Evolutionary conservation across 73 alveolate species (phyloP).

Genomic region (Paramecium octaurelia): DNA sequence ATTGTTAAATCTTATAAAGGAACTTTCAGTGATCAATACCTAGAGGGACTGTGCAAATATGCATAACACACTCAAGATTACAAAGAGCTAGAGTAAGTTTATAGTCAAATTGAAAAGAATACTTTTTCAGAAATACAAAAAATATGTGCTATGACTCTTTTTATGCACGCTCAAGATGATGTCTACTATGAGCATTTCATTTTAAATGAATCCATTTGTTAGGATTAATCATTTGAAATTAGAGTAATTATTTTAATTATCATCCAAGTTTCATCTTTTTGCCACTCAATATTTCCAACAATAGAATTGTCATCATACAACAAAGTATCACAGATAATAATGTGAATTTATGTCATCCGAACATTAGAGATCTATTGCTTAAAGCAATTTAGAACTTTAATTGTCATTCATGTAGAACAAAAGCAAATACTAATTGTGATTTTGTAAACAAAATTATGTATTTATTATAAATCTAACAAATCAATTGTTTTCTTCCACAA

Average conservation of each 20-base stretch:
- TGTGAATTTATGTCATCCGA: not conserved
- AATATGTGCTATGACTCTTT: not conserved
- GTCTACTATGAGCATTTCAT: not conserved
- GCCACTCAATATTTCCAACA: not conserved
- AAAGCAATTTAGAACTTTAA: not conserved
- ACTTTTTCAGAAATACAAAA: not conserved
- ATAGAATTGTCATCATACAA: not conserved
- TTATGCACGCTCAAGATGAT: not conserved
- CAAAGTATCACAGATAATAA: not conserved
- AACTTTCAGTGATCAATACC: not conserved
- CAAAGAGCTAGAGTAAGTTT: not conserved
- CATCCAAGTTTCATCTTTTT: not conserved
- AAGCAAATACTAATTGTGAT: not conserved
- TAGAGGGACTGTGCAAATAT: not conserved
- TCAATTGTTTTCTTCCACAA: not conserved
- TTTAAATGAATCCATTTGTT: not conserved
- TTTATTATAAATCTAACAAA: not conserved
- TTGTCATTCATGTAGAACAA: not conserved
- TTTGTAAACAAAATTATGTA: not conserved
- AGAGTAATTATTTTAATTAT: not conserved
- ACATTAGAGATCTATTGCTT: not conserved
- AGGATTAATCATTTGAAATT: not conserved
- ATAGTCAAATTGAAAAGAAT: not conserved
- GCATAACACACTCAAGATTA: not conserved
- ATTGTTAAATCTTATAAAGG: not conserved